Percentiles rank a stretch among this genome's conserved stretches.
These are phyloP conservation scores for Ilyonectria destructans DNA, from an alignment of 2,329 filamentous ascomycete species.

Conservation along the genomic window DNA sequence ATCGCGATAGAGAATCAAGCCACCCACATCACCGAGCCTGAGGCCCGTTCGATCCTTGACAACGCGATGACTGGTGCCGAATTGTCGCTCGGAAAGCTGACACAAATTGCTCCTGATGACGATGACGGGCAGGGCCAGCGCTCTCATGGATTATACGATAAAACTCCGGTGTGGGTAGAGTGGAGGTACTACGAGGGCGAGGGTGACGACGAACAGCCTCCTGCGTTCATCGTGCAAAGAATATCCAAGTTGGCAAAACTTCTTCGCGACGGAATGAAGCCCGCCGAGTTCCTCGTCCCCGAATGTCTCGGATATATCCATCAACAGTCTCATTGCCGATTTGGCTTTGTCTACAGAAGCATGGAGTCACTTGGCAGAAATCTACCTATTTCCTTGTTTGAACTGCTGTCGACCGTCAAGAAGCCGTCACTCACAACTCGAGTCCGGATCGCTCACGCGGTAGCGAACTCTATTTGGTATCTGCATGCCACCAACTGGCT, in stretches of 20 bases:
- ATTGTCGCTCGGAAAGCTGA: not conserved
- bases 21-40: not conserved
- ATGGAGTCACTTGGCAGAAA: not conserved
- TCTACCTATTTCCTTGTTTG: not conserved
- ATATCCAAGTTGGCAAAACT: conserved; percentile 17
- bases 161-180: conserved; percentile 7
- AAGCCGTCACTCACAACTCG: conserved; percentile 8
- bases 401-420: not conserved
- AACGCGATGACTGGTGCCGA: not conserved
- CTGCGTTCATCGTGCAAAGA: conserved; percentile 7
- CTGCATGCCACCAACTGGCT: conserved; percentile 20
- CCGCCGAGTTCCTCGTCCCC: conserved; percentile 17
- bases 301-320: conserved; percentile 4
- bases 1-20: conserved; percentile 7
- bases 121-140: not conserved
- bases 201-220: conserved; percentile 10
- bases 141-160: not conserved
- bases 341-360: conserved; percentile 13
- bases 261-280: conserved; percentile 10
- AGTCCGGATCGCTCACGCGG: conserved; percentile 2
- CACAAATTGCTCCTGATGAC: not conserved
- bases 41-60: conserved; percentile 1
- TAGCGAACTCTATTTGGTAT: conserved; percentile 11
- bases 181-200: conserved; percentile 18
- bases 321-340: not conserved